A percentile compares a stretch with the other conserved stretches of the same genome.
Evolutionary conservation across 805 yeast genomes (phyloP).

Genomic region (Yarrowia porcina): DNA sequence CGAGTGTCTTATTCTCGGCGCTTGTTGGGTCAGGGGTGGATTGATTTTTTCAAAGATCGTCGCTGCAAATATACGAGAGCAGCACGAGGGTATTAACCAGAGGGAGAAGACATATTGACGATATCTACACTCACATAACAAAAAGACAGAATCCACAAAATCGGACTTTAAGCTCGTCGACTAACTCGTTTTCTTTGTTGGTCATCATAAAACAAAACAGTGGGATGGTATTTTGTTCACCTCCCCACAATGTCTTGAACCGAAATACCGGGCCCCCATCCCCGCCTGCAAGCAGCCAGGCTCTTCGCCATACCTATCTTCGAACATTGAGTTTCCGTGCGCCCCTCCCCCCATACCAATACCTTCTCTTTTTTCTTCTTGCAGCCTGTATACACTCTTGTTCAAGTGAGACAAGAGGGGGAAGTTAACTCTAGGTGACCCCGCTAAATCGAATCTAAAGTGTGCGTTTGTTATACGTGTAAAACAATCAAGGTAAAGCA

Average conservation of each 20-base stretch:
- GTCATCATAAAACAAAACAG: neutral
- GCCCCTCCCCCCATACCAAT: neutral
- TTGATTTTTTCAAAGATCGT: neutral
- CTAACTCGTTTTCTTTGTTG: neutral
- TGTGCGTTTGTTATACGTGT: neutral
- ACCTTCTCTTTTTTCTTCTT: neutral
- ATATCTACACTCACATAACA: neutral
- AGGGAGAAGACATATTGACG: too few relatives aligned
- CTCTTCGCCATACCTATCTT: neutral
- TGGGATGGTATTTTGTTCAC: neutral
- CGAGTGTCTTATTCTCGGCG: neutral
- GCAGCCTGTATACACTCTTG: neutral
- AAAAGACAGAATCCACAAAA: neutral
- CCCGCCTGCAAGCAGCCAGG: slow-evolving; percentile 3
- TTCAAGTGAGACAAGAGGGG: slow-evolving; percentile 1
- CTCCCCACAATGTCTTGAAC: slow-evolving; percentile 2
- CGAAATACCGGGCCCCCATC: neutral
- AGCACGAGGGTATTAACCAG: too few relatives aligned
- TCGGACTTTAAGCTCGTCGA: neutral
- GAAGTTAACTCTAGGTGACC: slow-evolving; percentile 10
- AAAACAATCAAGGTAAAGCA: neutral
- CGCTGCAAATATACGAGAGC: neutral
- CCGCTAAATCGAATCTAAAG: slow-evolving; percentile 4
- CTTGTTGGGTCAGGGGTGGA: neutral
- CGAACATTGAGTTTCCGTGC: neutral